phyloP scores from a whole-genome alignment of 2,329 filamentous ascomycete species.

The Fusarium floridanum region DNA sequence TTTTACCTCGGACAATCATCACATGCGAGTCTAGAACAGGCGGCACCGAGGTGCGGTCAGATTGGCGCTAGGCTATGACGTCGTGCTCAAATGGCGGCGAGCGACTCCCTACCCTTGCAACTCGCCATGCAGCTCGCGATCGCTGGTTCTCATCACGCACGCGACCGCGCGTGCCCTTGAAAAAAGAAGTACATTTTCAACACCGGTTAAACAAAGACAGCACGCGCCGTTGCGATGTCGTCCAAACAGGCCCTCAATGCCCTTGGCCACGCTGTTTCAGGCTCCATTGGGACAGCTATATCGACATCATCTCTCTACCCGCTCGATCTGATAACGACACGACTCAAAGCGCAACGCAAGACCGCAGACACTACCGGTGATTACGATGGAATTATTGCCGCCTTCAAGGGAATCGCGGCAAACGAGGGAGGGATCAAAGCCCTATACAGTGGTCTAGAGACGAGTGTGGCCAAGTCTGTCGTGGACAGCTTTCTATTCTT shows the following conservation, averaged over 20 bases:
- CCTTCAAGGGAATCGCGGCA: conserved; percentile 76
- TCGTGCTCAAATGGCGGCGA: conserved; percentile 24
- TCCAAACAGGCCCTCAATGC: conserved; percentile 70
- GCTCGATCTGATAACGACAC: conserved; percentile 83
- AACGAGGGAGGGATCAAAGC: conserved; percentile 77
- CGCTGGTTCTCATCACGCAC: conserved; percentile 17
- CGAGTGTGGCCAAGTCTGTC: conserved; percentile 75
- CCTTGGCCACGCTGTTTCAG: conserved; percentile 84
- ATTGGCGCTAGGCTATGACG: conserved; percentile 34
- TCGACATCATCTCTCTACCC: conserved; percentile 86
- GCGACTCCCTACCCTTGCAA: conserved; percentile 18
- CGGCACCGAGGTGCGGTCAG: conserved; percentile 21
- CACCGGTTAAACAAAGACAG: background rate
- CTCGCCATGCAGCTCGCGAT: conserved; percentile 18
- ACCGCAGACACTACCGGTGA: conserved; percentile 60
- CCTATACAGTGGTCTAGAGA: conserved; percentile 76
- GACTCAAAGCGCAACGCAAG: conserved; percentile 82
- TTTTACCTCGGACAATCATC: conserved; percentile 30
- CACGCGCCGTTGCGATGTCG: conserved; percentile 39
- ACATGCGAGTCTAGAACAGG: conserved; percentile 29
- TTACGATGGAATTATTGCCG: conserved; percentile 77
- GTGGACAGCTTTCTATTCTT: conserved; percentile 90
- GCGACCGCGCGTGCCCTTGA: conserved; percentile 7
- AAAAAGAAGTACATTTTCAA: background rate
- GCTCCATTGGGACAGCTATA: conserved; percentile 81